Base-by-base conservation (phyloP, 257 asterid species). In the Solanum boliviense region DNA sequence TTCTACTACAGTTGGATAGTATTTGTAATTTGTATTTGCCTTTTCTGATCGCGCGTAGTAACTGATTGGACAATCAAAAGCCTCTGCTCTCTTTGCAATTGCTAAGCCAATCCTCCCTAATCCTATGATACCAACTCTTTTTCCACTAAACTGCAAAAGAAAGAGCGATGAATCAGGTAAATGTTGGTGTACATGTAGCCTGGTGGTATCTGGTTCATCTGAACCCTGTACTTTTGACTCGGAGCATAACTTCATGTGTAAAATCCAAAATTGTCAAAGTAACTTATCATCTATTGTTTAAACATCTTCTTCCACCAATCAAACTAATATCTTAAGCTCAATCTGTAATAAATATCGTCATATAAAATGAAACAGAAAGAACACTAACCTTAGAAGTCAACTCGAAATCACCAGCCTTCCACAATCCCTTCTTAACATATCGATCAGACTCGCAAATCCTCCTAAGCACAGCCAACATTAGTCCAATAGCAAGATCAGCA, bases 401-500 rank as follows among this genome's bases (percentile, higher is more conserved):
- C 86, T 89, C 72, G 90, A 93, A 94, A 85, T 92, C 95, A 8
- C 94, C 92, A n/a, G 25, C 29, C 85, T 87, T 92, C 98, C 99
- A 96, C 62, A 76, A 72, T 65, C 98, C 96, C 3, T 86, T 88
- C 87, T 95, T 93, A 87, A 94, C 95, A 83, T 84, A 95, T 76
- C 90, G 90, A 88, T 96, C 97, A 65, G 94, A 91, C 78, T 46
- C 94, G 41, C 92, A 93, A 75, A 96, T 87, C 87, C 93, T 93
- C 93, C 98, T 88, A 84, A 94, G 41, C 56, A 91, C 94, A 35
- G 97, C 93, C 93, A 96, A 86, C 90, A 91, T 92, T 91, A 96
- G 56, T 48, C 93, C 96, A n/a, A 95, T 91, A 25, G 98, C 98
- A 79, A 95, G 48, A 88, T 96, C 98, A 44, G 98, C 99, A 84